phyloP scores from a whole-genome alignment of 495 filamentous ascomycete genomes.

The Bombardia bombarda region DNA sequence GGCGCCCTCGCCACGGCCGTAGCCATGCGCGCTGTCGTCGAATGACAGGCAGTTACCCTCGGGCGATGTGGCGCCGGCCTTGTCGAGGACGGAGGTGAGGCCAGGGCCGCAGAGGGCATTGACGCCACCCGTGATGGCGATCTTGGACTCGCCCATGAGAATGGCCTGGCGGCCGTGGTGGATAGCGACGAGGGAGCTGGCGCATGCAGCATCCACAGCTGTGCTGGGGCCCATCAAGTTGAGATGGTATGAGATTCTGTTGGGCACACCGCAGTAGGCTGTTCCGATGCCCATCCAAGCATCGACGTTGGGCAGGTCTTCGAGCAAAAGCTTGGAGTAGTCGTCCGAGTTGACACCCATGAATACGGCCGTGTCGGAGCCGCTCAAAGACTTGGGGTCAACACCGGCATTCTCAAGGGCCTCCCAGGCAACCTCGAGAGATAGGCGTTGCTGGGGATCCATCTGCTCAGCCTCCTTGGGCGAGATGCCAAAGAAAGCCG shows the following conservation, averaged over 20 bases:
- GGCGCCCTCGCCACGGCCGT: conserved; percentile 51
- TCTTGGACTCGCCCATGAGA: not conserved
- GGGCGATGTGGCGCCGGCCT: not conserved
- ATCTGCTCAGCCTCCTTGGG: not conserved
- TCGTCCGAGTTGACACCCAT: not conserved
- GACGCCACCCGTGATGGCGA: not conserved
- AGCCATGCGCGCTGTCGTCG: conserved; percentile 51
- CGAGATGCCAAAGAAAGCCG: not conserved
- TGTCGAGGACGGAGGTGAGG: not conserved
- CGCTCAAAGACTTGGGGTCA: too few relatives aligned
- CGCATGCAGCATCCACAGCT: conserved; percentile 44
- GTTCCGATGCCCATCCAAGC: not conserved
- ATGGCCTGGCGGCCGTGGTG: conserved; percentile 32
- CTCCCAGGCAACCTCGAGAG: not conserved
- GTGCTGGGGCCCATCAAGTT: conserved; percentile 22
- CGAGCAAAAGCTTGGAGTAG: not conserved
- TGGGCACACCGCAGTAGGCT: not conserved
- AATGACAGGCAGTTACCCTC: conserved; percentile 43
- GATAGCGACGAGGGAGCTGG: conserved; percentile 41
- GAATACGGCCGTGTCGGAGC: not conserved
- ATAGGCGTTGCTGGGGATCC: not conserved
- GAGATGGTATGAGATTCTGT: not conserved
- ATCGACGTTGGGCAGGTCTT: not conserved
- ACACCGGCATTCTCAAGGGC: not conserved
- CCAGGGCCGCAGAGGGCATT: not conserved